These are phyloP conservation scores for Termitomyces sp. DNA, from an alignment of 768 basidiomycete species.

Conservation along the genomic window DNA sequence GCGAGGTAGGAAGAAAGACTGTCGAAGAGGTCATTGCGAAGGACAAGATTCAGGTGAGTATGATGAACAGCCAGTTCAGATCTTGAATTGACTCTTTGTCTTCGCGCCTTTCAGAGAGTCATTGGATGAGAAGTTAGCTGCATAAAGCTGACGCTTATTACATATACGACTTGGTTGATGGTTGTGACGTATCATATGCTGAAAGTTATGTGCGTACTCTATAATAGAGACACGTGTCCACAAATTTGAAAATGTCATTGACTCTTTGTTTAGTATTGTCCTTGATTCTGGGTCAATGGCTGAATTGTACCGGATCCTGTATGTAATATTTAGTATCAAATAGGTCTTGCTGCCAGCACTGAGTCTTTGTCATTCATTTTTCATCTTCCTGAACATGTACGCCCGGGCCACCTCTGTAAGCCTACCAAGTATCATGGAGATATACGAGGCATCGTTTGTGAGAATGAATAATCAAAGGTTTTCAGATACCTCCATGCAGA, in stretches of 20 bases:
- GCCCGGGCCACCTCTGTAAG: too few relatives aligned
- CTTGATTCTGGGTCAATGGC: too few relatives aligned
- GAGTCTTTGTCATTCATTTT: too few relatives aligned
- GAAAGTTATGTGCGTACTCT: not conserved
- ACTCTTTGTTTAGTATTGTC: too few relatives aligned
- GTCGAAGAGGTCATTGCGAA: conserved; percentile 46
- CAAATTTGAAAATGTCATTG: not conserved
- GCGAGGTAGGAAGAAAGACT: conserved; percentile 60
- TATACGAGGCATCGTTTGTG: too few relatives aligned
- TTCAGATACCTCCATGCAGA: too few relatives aligned
- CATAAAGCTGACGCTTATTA: not conserved
- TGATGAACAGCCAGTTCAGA: not conserved
- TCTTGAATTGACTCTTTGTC: not conserved
- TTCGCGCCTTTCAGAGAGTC: not conserved
- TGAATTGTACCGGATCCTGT: too few relatives aligned
- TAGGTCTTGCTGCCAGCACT: too few relatives aligned
- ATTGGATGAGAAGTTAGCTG: not conserved
- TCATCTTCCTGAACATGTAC: too few relatives aligned
- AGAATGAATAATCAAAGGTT: too few relatives aligned
- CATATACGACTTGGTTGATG: not conserved
- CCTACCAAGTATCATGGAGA: too few relatives aligned
- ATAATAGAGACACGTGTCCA: not conserved
- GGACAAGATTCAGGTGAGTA: conserved; percentile 12
- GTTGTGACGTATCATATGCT: not conserved
- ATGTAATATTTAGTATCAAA: too few relatives aligned